Evolutionary conservation across 2,329 filamentous ascomycete genomes (phyloP).

Genomic region (Phialemoniopsis sp.): DNA sequence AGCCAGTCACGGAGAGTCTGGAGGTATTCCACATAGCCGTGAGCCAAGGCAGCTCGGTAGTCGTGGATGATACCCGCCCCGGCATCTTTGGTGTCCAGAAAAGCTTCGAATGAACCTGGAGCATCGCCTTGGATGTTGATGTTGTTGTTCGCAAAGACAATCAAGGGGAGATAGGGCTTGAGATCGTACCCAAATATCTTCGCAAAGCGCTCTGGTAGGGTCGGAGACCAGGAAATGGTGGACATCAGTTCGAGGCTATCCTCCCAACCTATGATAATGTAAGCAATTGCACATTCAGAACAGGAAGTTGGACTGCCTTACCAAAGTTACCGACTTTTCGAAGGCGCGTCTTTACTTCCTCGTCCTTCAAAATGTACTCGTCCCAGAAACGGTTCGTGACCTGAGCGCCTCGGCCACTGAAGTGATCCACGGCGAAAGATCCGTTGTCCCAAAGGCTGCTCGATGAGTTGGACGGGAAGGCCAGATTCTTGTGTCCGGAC

Average conservation of each 20-base stretch:
- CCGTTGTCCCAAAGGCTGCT: too few species aligned
- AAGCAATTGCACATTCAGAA: not conserved
- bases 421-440: slow-evolving; percentile 19
- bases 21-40: too few species aligned
- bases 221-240: too few species aligned
- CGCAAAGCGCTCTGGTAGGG: too few species aligned
- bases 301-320: slow-evolving; percentile 3
- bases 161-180: too few species aligned
- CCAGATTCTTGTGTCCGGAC: too few species aligned
- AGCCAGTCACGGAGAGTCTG: too few species aligned
- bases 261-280: slow-evolving; percentile 13
- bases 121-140: not conserved
- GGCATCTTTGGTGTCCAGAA: not conserved
- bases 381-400: slow-evolving; percentile 18
- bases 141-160: not conserved
- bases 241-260: slow-evolving; percentile 20
- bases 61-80: not conserved
- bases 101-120: not conserved
- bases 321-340: slow-evolving; percentile 13
- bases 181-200: too few species aligned
- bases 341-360: slow-evolving; percentile 7
- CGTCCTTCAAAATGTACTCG: slow-evolving; percentile 12
- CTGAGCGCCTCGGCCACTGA: slow-evolving; percentile 15
- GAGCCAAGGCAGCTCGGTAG: not conserved
- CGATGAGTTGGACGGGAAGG: too few species aligned